Percentiles rank a stretch among this genome's conserved stretches.
These are phyloP conservation scores for Aureobasidium leucospermi DNA, from an alignment of 2,329 filamentous ascomycete species.

Conservation along the genomic window DNA sequence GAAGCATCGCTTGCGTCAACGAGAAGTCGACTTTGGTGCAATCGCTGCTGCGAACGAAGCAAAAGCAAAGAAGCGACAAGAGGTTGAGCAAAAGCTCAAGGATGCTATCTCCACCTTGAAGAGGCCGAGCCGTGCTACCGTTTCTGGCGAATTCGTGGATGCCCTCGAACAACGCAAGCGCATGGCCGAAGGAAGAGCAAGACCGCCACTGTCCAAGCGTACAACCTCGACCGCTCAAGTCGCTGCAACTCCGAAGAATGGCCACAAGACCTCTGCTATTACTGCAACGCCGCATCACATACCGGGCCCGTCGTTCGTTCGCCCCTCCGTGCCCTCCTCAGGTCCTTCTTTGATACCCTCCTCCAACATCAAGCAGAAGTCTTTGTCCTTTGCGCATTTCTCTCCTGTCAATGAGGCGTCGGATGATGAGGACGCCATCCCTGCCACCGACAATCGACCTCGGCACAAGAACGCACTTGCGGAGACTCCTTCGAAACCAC, in stretches of 20 bases:
- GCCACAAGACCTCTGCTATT: slow-evolving; percentile 25
- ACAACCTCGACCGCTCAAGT: slow-evolving; percentile 27
- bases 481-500: slow-evolving; percentile 14
- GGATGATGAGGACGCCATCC: slow-evolving; percentile 17
- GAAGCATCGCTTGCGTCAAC: slow-evolving; percentile 30
- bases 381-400: slow-evolving; percentile 17
- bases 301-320: slow-evolving; percentile 18
- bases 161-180: slow-evolving; percentile 53
- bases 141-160: slow-evolving; percentile 59
- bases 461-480: slow-evolving; percentile 17
- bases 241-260: slow-evolving; percentile 36
- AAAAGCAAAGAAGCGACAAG: slow-evolving; percentile 58
- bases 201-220: slow-evolving; percentile 21
- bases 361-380: slow-evolving; percentile 29
- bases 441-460: not conserved
- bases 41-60: slow-evolving; percentile 46
- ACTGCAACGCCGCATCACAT: slow-evolving; percentile 24
- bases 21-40: slow-evolving; percentile 50
- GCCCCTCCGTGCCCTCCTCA: slow-evolving; percentile 15
- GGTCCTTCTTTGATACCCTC: slow-evolving; percentile 33
- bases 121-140: slow-evolving; percentile 66
- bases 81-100: slow-evolving; percentile 62
- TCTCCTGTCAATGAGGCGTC: slow-evolving; percentile 10
- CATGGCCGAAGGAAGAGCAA: slow-evolving; percentile 25
- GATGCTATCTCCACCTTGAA: slow-evolving; percentile 67